Base-by-base conservation (phyloP, 371 early-diverging fungal genomes). In the Zancudomyces culisetae region DNA sequence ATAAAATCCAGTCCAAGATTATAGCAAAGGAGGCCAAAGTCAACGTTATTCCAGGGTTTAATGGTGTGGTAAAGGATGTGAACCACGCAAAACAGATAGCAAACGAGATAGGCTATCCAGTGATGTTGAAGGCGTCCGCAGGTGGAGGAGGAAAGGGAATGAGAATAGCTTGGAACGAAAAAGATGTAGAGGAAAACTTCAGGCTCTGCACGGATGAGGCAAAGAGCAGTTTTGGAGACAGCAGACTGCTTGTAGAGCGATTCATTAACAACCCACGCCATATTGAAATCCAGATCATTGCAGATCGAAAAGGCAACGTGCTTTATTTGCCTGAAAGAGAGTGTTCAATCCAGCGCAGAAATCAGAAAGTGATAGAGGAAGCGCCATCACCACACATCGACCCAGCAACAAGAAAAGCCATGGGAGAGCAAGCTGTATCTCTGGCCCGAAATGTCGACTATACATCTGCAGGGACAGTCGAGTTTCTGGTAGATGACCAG, bases 111-210 rank as follows among this genome's bases (percentile, higher is more conserved):
- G 86, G 85, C 6, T 68, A 87, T 68, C 96, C 96, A 1, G 87
- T 96, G 18, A 68, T 98, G 66, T 88, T 94, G 67, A 98, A 98
- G 73, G 93, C 91, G 4, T 76, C 86, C 46, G 84, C 86, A 60
- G 95, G 95, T 40, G 98, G 98, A 30, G 98, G 98, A 58, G 98
- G 98, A 50, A 93, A 94, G 69, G 89, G 95, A 8, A 94, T 94
- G 88, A 74, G 90, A 42, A 87, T 90, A 50, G 90, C 90, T 13
- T 12, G 24, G n/a, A 47, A 27, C 28, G 48, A 47, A 8, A 26
- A 21, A 8, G 64, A 79, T 20, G 56, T 56, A 3, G 73, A 79
- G 1, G 73, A 74, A 39, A 92, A 92, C 42, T 87, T 94, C 61
- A 77, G 77, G 23, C 74, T 79, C 56, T 85, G 87, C 87, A 73